Conservation (phyloP, 176 grass and related monocot genomes). For the Lolium rigidum region DNA sequence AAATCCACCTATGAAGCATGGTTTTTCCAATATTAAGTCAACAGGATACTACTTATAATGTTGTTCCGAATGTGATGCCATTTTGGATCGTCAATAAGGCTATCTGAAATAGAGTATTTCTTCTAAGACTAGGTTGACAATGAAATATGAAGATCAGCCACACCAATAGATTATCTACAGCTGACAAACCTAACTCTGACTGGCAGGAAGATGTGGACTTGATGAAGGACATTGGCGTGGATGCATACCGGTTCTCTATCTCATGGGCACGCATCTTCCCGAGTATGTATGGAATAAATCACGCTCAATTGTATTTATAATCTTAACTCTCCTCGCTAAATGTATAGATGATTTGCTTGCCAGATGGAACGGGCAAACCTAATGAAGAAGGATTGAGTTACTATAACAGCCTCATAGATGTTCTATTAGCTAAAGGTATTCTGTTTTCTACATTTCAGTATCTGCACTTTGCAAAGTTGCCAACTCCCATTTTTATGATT, state of each 20-base stretch:
- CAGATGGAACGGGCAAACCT: slow-evolving; percentile 89
- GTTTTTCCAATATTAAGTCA: slow-evolving; percentile 9
- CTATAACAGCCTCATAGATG: slow-evolving; percentile 85
- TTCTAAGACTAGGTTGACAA: background rate
- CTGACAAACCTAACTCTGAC: slow-evolving; percentile 29
- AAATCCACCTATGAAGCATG: background rate
- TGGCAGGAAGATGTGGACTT: slow-evolving; percentile 80
- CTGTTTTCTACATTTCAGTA: background rate
- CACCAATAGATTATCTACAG: slow-evolving; percentile 14
- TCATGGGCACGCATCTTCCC: slow-evolving; percentile 96
- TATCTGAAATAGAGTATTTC: slow-evolving; percentile 29
- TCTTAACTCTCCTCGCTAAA: slow-evolving; percentile 5
- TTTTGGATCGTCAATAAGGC: slow-evolving; percentile 4
- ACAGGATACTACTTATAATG: background rate
- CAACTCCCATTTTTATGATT: slow-evolving; percentile 20
- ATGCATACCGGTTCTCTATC: slow-evolving; percentile 96
- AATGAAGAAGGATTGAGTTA: slow-evolving; percentile 87
- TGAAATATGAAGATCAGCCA: too few relatives aligned
- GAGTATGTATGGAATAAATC: slow-evolving; percentile 68
- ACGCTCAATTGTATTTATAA: slow-evolving; percentile 2
- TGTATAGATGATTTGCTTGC: slow-evolving; percentile 42
- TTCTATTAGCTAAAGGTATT: slow-evolving; percentile 75
- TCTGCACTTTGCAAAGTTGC: background rate
- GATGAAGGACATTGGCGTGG: slow-evolving; percentile 88
- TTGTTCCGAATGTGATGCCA: background rate